Base-by-base conservation (phyloP, 176 grass and related monocot genomes). In the Triticum aestivum region DNA sequence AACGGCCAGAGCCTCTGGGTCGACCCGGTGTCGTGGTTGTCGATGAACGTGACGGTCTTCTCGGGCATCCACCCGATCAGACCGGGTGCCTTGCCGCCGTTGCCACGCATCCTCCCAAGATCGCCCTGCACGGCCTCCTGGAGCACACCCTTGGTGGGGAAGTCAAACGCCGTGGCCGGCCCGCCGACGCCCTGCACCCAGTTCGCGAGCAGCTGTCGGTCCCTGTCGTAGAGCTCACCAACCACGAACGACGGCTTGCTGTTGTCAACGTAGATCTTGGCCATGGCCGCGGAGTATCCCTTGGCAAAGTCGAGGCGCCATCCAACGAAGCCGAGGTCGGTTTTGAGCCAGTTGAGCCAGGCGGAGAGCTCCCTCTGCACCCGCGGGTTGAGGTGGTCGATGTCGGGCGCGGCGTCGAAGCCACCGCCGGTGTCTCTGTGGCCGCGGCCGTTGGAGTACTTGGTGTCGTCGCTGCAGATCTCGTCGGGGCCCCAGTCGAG, bases 251-350 rank as follows among this genome's bases (percentile, higher is more conserved):
- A 1, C 47, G 47, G 47, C 47, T 51, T 51, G 47, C 4, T 51
- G 47, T 51, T 51, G 14, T 17, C 47, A 14, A 51, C 47, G 4
- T 51, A 51, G 13, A 51, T 51, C 47, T 51, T 51, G 47, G 47
- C 47, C 47, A 51, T 51, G 47, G 47, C 47, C 47, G 47, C 47
- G 1, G 92, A 92, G 84, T 94, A 97, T 0, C 92, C 92, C 78
- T 86, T 92, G 44, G 92, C 92, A 45, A 97, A 97, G 82, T 97
- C 95, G 37, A 94, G 88, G 11, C 95, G 89, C 92, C 90, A 97
- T 58, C 95, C 92, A 76, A 91, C 91, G 51, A 95, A 98, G 1
- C 95, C 89, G 29, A 95, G 20, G 75, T 92, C 89, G 24, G 77
- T 17, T 71, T 83, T 95, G 70, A 98, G 88, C 95, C 95, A 98